A percentile compares a stretch with the other conserved stretches of the same genome.
These are phyloP conservation scores for Dictyostelium discoideum DNA, from an alignment of 78 protist species.

Conservation along the genomic window DNA sequence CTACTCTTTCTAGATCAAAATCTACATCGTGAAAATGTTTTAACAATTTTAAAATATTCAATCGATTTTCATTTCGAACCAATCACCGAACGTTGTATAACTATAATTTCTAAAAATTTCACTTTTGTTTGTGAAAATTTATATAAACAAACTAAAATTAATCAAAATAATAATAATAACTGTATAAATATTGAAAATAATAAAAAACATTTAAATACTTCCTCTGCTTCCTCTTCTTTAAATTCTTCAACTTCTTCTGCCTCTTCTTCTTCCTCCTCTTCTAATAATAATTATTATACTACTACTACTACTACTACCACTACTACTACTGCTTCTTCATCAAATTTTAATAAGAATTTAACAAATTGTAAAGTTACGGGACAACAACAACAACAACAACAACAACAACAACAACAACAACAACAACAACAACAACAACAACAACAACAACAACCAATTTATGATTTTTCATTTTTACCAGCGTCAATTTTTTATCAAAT, in stretches of 20 bases:
- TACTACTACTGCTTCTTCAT: neutral
- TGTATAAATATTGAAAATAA: neutral
- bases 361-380: too few relatives aligned
- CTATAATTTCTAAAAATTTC: conserved; percentile 74
- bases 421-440: too few relatives aligned
- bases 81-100: conserved; percentile 41
- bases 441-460: neutral
- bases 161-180: neutral
- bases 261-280: neutral
- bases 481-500: conserved; percentile 38
- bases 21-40: conserved; percentile 64
- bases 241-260: neutral
- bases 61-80: conserved; percentile 56
- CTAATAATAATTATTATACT: neutral
- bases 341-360: neutral
- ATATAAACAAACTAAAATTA: neutral
- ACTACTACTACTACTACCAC: neutral
- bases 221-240: neutral
- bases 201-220: neutral
- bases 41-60: conserved; percentile 35
- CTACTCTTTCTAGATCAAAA: conserved; percentile 10
- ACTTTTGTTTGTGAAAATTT: conserved; percentile 66
- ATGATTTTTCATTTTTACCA: conserved; percentile 40
- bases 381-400: neutral
- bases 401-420: neutral